Conservation (phyloP, 306 rosid genomes). For the Coriaria nepalensis region DNA sequence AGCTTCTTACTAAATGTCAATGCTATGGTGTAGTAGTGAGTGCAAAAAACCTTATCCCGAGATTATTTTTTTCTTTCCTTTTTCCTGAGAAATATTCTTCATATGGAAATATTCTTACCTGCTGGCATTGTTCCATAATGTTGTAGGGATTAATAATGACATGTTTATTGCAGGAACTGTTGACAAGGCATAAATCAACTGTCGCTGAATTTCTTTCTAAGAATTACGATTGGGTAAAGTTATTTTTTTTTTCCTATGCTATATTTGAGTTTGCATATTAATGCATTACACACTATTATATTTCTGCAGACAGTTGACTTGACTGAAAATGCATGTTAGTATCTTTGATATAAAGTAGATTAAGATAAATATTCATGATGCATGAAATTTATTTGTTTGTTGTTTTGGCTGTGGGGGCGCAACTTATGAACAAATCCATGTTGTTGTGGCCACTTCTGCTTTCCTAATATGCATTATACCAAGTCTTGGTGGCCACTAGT, state of each 20-base stretch:
- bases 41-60: too few species aligned
- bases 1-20: too few species aligned
- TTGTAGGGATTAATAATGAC: not conserved
- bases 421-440: too few species aligned
- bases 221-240: conserved; percentile 30
- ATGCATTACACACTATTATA: not conserved
- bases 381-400: too few species aligned
- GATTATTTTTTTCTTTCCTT: not conserved
- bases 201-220: conserved; percentile 25
- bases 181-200: conserved; percentile 41
- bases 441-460: too few species aligned
- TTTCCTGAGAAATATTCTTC: not conserved
- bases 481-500: too few species aligned
- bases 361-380: too few species aligned
- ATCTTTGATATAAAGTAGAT: too few species aligned
- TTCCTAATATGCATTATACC: too few species aligned
- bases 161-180: conserved; percentile 20
- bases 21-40: too few species aligned
- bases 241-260: not conserved
- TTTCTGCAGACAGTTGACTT: not conserved
- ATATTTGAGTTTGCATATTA: not conserved
- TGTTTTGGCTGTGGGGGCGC: too few species aligned
- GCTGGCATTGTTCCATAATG: not conserved
- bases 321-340: too few species aligned
- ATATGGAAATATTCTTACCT: not conserved